Percentiles rank a stretch among this genome's conserved stretches.
Evolutionary conservation across 306 rosid species (phyloP).

Genomic region (Vigna angularis): DNA sequence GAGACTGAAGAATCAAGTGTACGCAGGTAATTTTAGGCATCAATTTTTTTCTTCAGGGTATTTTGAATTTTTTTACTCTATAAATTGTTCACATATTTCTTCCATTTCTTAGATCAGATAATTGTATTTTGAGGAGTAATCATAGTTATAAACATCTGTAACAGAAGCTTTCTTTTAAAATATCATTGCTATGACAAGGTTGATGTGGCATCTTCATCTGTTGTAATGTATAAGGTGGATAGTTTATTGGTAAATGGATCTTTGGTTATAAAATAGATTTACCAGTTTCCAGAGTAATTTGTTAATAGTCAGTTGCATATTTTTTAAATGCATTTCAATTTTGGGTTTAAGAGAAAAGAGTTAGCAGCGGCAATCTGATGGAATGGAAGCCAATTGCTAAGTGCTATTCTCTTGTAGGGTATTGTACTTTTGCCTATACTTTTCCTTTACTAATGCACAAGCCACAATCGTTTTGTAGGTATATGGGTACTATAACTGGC

Average conservation of each 20-base stretch:
- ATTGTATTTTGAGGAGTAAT: not conserved
- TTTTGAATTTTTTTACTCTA: not conserved
- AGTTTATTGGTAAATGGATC: slow-evolving; percentile 14
- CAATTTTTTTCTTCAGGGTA: slow-evolving; percentile 4
- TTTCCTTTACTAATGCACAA: slow-evolving; percentile 22
- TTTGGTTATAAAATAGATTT: not conserved
- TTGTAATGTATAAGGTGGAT: slow-evolving; percentile 18
- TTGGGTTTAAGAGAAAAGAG: slow-evolving; percentile 1
- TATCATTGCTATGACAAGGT: slow-evolving; percentile 6
- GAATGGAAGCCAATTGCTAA: slow-evolving; percentile 14
- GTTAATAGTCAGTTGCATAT: not conserved
- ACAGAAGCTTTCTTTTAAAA: slow-evolving; percentile 14
- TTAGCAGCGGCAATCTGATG: not conserved
- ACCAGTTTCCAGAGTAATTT: not conserved
- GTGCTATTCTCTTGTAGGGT: not conserved
- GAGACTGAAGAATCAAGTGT: slow-evolving; percentile 94
- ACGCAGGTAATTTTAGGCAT: slow-evolving; percentile 63
- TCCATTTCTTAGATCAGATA: not conserved
- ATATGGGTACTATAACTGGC: slow-evolving; percentile 94
- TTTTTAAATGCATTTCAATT: not conserved
- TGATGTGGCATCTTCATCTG: slow-evolving; percentile 25
- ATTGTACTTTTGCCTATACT: slow-evolving; percentile 3
- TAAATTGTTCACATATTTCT: not conserved
- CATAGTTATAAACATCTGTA: slow-evolving; percentile 6
- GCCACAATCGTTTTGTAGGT: slow-evolving; percentile 58